Percentiles rank a stretch among this genome's conserved stretches.
These are phyloP conservation scores for Leccinum boreale DNA, from an alignment of 768 basidiomycete genomes.

Conservation along the genomic window DNA sequence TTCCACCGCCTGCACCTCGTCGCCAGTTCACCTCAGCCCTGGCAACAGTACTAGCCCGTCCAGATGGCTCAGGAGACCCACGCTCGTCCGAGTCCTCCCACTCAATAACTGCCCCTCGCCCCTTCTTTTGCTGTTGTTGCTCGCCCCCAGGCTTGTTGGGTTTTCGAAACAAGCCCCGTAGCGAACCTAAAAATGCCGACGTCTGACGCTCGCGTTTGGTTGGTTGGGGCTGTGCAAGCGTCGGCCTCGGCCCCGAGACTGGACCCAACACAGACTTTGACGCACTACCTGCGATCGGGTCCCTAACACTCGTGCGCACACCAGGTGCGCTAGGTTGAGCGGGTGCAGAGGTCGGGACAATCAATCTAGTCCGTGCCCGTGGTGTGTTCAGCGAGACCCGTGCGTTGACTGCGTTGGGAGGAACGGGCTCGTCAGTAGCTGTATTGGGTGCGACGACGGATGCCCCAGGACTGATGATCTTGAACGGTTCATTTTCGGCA, in stretches of 20 bases:
- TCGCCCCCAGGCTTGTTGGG: conserved; percentile 2
- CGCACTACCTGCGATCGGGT: background rate
- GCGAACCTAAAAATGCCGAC: conserved; percentile 26
- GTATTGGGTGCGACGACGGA: background rate
- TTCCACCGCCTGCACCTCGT: background rate
- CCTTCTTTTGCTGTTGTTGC: background rate
- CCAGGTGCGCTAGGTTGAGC: background rate
- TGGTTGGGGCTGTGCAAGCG: background rate
- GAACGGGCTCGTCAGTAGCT: background rate
- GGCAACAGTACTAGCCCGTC: background rate
- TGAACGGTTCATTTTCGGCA: conserved; percentile 28
- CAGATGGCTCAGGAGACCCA: background rate
- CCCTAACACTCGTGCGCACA: background rate
- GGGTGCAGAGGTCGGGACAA: background rate
- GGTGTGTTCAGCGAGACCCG: background rate
- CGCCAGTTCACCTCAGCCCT: background rate
- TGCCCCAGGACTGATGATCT: background rate
- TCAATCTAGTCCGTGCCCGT: background rate
- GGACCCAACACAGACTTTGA: background rate
- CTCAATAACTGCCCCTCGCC: background rate
- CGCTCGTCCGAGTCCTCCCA: conserved; percentile 17
- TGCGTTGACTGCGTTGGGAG: background rate
- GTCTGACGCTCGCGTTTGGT: conserved; percentile 17
- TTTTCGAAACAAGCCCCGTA: conserved; percentile 27
- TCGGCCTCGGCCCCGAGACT: background rate